A percentile compares a stretch with the other conserved stretches of the same genome.
Conservation (phyloP, 192 early-diverging fungal genomes). For the Geosiphon pyriformis region DNA sequence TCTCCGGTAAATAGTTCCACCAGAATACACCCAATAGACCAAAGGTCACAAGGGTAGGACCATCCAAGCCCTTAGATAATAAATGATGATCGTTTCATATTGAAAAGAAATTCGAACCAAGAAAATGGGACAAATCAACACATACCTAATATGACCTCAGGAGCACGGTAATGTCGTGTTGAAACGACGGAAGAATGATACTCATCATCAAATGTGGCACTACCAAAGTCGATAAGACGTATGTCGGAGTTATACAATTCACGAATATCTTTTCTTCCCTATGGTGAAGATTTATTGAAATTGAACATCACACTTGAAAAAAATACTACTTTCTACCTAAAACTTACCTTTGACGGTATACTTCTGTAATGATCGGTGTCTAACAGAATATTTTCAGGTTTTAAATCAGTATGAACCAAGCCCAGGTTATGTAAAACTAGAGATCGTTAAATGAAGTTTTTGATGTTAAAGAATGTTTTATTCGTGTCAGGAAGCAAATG, state of each 20-base stretch:
- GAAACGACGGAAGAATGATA: conserved; percentile 89
- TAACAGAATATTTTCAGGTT: conserved; percentile 93
- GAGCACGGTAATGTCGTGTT: conserved; percentile 94
- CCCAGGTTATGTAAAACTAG: conserved; percentile 77
- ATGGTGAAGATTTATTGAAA: not conserved
- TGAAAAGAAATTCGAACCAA: not conserved
- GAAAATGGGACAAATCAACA: not conserved
- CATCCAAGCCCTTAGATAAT: conserved; percentile 61
- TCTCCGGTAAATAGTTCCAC: conserved; percentile 93
- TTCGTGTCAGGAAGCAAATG: too few relatives aligned
- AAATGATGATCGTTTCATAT: not conserved
- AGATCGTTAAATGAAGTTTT: not conserved
- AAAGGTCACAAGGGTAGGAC: conserved; percentile 97
- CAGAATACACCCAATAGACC: conserved; percentile 96
- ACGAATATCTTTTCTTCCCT: not conserved
- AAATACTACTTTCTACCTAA: too few relatives aligned
- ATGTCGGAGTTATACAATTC: conserved; percentile 53
- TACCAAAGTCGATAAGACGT: conserved; percentile 94
- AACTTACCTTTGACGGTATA: conserved; percentile 43
- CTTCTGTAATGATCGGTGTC: conserved; percentile 52
- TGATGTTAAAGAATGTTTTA: not conserved
- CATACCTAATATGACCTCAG: conserved; percentile 87
- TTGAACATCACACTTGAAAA: not conserved
- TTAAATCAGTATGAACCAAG: conserved; percentile 95
- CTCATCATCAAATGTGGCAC: conserved; percentile 88